Evolutionary conservation across 2,329 filamentous ascomycete genomes (phyloP), one percentile per base, ranked within the genome.

Genomic region (Colletotrichum sp.): DNA sequence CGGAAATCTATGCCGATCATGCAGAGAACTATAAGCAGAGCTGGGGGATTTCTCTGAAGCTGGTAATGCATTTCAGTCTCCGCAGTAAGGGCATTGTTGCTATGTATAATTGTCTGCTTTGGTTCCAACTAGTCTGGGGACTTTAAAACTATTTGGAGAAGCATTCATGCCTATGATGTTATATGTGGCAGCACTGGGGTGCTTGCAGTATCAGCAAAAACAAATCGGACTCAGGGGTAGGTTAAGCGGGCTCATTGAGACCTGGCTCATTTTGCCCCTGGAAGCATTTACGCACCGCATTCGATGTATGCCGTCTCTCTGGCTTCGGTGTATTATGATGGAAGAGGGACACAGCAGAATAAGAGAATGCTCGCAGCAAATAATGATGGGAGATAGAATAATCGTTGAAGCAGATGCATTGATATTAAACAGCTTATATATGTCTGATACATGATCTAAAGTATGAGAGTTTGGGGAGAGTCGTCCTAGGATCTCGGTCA

Each of bases 91-190:
- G 5, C 39, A 44, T 44, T 0, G 19, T 44, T 44, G 39, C 39
- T 0, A 44, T n/a, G 3, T 6, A 3, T 9, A 44, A n/a, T 44
- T 5, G 9, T 44, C 39, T 9, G 39, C 39, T 44, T 9, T 3
- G 3, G 2, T 3, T n/a, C 19, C 19, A 44, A 19, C 16, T 2
- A 39, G 16, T 9, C 39, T 44, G 39, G 11, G 6, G 39, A 44
- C n/a, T 5, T 44, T 19, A 2, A 44, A n/a, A 44, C 5, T 11
- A 5, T n/a, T 44, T 44, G 5, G 5, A 44, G 39, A 44, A 2
- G 39, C 5, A 3, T 6, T n/a, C 19, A 3, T n/a, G 19, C 8
- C 39, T 1, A 6, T n/a, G 8, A 3, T 1, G 19, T 5, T n/a
- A 2, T 6, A 3, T 44, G 39, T 11, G 39, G 39, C 39, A 44